phyloP scores from a whole-genome alignment of 495 filamentous ascomycete genomes.

The Trichoderma reesei region DNA sequence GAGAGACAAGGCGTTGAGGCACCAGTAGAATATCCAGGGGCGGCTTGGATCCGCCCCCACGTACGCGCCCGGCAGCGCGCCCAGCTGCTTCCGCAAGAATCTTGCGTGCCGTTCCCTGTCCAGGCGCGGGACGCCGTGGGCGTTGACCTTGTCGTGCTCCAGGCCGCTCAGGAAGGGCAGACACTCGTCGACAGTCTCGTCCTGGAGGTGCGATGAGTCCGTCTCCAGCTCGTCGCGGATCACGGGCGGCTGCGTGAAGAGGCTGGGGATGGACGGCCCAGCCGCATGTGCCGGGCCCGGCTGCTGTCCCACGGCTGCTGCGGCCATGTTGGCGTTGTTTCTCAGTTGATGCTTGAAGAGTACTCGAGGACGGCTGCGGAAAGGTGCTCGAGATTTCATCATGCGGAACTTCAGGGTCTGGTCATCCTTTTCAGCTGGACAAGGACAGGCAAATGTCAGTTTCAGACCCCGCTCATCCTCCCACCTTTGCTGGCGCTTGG shows the following conservation, averaged over 20 bases:
- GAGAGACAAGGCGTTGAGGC: constrained; percentile 56
- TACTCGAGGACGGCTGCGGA: constrained; percentile 1
- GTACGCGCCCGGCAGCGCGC: constrained; percentile 52
- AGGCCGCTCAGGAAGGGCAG: constrained; percentile 55
- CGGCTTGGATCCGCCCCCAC: constrained; percentile 68
- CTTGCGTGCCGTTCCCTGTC: constrained; percentile 57
- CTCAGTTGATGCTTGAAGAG: constrained; percentile 4
- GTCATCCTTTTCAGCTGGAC: background rate
- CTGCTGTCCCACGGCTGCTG: background rate
- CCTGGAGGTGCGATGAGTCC: constrained; percentile 54
- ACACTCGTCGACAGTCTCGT: constrained; percentile 56
- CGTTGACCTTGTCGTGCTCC: constrained; percentile 43
- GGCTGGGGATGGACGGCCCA: constrained; percentile 28
- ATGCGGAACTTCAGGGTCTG: background rate
- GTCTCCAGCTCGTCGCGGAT: constrained; percentile 63
- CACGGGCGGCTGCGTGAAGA: constrained; percentile 54
- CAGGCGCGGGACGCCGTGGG: constrained; percentile 62
- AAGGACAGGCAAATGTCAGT: background rate
- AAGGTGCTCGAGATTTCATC: constrained; percentile 6
- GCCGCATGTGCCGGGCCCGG: background rate
- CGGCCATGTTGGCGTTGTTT: background rate
- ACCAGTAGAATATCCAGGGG: constrained; percentile 94
- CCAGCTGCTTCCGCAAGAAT: constrained; percentile 64
- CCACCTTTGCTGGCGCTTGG: background rate
- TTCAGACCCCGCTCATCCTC: constrained; percentile 2